Percentiles rank a stretch among this genome's conserved stretches.
phyloP scores from a whole-genome alignment of 2,329 filamentous ascomycete genomes.

The Aspergillus amoenus region DNA sequence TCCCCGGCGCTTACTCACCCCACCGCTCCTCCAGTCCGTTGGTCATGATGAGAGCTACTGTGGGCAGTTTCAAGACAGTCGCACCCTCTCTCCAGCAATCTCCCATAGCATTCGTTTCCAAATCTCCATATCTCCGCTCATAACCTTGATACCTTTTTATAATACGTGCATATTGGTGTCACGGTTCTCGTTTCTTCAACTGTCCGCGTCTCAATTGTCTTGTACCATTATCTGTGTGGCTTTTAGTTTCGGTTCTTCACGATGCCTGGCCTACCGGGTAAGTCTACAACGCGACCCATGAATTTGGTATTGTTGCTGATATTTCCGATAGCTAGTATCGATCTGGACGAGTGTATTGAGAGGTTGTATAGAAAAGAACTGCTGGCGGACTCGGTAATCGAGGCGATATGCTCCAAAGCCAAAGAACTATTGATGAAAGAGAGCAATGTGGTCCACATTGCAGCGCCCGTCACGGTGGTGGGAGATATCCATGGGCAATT shows the following conservation, averaged over 20 bases:
- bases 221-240: constrained; percentile 9
- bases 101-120: constrained; percentile 11
- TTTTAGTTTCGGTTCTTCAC: constrained; percentile 16
- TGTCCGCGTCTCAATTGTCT: constrained; percentile 1
- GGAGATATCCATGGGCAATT: constrained; percentile 99
- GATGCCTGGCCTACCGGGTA: constrained; percentile 49
- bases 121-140: background rate
- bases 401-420: constrained; percentile 98
- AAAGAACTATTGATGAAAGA: constrained; percentile 99
- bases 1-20: constrained; percentile 11
- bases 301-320: constrained; percentile 10
- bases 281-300: constrained; percentile 15
- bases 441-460: constrained; percentile 98
- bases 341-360: constrained; percentile 97
- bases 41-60: constrained; percentile 31
- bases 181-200: background rate
- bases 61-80: constrained; percentile 23
- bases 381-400: constrained; percentile 94
- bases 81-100: constrained; percentile 19
- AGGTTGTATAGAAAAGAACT: constrained; percentile 96
- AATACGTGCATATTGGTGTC: background rate
- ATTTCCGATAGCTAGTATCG: constrained; percentile 73
- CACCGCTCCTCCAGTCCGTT: constrained; percentile 14
- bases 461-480: constrained; percentile 92
- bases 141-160: constrained; percentile 6